A percentile compares a stretch with the other conserved stretches of the same genome.
These are phyloP conservation scores for Coemansia sp. DNA, from an alignment of 192 early-diverging fungal species.

Conservation along the genomic window DNA sequence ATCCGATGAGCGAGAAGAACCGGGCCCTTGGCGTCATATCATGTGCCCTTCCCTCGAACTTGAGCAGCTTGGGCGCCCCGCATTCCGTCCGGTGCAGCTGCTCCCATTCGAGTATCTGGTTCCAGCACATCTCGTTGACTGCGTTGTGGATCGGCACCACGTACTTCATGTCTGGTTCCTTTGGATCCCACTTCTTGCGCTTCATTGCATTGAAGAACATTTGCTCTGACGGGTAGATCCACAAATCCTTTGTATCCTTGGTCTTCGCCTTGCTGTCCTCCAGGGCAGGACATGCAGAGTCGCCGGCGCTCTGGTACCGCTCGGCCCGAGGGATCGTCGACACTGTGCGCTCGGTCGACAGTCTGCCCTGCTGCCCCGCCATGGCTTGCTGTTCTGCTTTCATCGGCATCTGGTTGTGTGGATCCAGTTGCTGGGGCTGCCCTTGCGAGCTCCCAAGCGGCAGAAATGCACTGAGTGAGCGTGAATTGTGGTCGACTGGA, in stretches of 20 bases:
- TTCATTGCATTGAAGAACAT: conserved; percentile 97
- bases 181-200: conserved; percentile 85
- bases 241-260: conserved; percentile 42
- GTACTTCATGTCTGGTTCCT: conserved; percentile 80
- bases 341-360: conserved; percentile 66
- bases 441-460: conserved; percentile 22
- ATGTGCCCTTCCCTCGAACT: conserved; percentile 49
- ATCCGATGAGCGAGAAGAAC: conserved; percentile 48
- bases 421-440: conserved; percentile 39
- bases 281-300: conserved; percentile 33
- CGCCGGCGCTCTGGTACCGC: conserved; percentile 52
- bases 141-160: conserved; percentile 94
- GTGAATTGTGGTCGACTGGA: conserved; percentile 61
- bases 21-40: conserved; percentile 42
- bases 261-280: conserved; percentile 14
- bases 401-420: conserved; percentile 65
- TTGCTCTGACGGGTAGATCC: conserved; percentile 93
- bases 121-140: conserved; percentile 91
- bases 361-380: conserved; percentile 41
- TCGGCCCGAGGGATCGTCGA: conserved; percentile 77
- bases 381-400: conserved; percentile 54
- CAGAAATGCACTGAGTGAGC: conserved; percentile 46
- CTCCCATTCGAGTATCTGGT: conserved; percentile 85
- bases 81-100: conserved; percentile 29
- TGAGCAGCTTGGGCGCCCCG: conserved; percentile 36